Evolutionary conservation across 192 early-diverging fungal genomes (phyloP).

Genomic region (Backusella tarrabulga): DNA sequence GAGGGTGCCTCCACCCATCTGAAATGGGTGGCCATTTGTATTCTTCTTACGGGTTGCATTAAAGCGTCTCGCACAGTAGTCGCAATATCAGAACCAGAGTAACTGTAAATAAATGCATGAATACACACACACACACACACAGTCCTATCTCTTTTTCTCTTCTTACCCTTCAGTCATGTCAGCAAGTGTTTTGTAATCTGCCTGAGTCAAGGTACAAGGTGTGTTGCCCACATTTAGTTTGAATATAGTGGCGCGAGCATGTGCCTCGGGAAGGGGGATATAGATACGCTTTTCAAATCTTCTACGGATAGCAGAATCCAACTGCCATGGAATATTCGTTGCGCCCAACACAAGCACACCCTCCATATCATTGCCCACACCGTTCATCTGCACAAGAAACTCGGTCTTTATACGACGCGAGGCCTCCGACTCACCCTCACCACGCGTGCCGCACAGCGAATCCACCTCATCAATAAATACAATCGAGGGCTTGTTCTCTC

Average conservation of each 20-base stretch:
- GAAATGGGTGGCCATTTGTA: constrained; percentile 92
- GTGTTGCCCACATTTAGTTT: constrained; percentile 91
- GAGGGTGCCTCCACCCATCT: constrained; percentile 67
- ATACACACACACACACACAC: not conserved
- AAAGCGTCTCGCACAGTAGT: constrained; percentile 93
- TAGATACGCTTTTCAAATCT: constrained; percentile 98
- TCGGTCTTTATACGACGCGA: constrained; percentile 96
- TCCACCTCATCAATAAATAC: constrained; percentile 99
- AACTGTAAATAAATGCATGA: not conserved
- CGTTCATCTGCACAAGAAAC: constrained; percentile 99
- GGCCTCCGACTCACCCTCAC: constrained; percentile 98
- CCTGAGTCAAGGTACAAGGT: constrained; percentile 69
- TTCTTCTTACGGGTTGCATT: constrained; percentile 97
- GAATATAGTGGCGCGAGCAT: constrained; percentile 90
- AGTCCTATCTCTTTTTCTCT: not conserved
- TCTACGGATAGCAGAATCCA: constrained; percentile 91
- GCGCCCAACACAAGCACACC: constrained; percentile 96
- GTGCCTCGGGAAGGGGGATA: constrained; percentile 91
- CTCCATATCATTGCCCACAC: constrained; percentile 92
- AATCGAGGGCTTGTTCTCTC: constrained; percentile 91
- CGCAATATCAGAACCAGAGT: constrained; percentile 63
- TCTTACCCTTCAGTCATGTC: constrained; percentile 79
- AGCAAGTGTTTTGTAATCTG: constrained; percentile 76
- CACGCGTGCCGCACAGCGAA: constrained; percentile 90
- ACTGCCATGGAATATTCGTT: constrained; percentile 96